Conservation (phyloP, 257 asterid genomes). For the Ilex aquifolium region DNA sequence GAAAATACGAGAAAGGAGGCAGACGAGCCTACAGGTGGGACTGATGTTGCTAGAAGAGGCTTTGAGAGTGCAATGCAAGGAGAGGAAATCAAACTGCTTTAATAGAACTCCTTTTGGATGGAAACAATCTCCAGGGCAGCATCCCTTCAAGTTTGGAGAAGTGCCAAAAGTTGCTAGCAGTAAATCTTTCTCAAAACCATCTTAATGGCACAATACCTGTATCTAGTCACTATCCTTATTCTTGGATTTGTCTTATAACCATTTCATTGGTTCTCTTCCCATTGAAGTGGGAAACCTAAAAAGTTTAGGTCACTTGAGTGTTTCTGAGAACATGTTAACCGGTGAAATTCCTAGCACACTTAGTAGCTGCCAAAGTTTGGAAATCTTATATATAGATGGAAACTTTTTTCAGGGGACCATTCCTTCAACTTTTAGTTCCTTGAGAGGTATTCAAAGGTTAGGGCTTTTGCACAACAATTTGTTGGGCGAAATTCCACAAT, state of each 20-base stretch:
- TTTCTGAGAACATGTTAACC: conserved; percentile 13
- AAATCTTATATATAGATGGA: neutral
- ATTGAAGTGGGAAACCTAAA: conserved; percentile 11
- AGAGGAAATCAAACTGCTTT: neutral
- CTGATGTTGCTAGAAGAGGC: no score
- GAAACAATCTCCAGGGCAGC: neutral
- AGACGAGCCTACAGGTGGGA: no score
- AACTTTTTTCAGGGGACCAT: conserved; percentile 5
- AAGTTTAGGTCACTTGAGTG: neutral
- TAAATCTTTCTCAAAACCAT: neutral
- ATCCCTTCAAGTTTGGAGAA: neutral
- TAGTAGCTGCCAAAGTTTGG: conserved; percentile 2
- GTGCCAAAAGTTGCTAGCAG: neutral
- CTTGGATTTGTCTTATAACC: neutral
- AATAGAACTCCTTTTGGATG: neutral
- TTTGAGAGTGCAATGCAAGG: no score
- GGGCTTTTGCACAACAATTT: conserved; percentile 8
- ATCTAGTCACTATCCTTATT: neutral
- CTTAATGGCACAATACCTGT: conserved; percentile 9
- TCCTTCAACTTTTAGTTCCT: conserved; percentile 4
- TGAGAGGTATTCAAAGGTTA: conserved; percentile 1
- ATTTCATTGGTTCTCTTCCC: conserved; percentile 13
- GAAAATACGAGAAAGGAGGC: no score
- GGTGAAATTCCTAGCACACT: conserved; percentile 9
- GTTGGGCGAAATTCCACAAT: conserved; percentile 6